Evolutionary conservation across 2,329 filamentous ascomycete genomes (phyloP).

Genomic region (Trichoderma arundinaceum): DNA sequence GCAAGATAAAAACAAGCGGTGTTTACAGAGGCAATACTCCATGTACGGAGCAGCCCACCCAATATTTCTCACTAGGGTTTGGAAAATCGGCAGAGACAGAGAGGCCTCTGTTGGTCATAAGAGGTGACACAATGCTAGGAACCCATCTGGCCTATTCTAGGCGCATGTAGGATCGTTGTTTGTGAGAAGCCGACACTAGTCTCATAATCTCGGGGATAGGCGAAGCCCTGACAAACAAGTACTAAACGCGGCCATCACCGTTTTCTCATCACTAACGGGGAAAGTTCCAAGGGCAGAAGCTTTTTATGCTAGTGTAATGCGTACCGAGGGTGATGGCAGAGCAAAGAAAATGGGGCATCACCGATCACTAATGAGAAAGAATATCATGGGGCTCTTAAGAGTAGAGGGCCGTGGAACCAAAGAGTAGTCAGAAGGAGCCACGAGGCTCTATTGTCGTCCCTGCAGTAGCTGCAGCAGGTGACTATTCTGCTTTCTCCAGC

Average conservation of each 20-base stretch:
- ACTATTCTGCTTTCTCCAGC: background rate
- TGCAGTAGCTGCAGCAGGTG: background rate
- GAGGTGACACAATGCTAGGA: background rate
- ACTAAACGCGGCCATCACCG: background rate
- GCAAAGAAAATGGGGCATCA: background rate
- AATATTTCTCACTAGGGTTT: background rate
- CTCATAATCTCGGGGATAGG: conserved; percentile 1
- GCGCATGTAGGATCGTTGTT: conserved; percentile 15
- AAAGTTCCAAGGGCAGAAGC: background rate
- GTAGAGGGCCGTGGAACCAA: conserved; percentile 12
- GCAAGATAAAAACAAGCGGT: too few species aligned
- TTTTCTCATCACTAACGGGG: background rate
- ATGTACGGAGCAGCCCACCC: too few species aligned
- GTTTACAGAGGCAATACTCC: too few species aligned
- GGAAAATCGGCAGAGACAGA: background rate
- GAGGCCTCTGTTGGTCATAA: background rate
- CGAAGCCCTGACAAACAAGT: conserved; percentile 13
- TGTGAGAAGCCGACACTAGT: conserved; percentile 17
- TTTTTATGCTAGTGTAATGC: too few species aligned
- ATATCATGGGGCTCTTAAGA: background rate
- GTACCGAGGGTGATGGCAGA: background rate
- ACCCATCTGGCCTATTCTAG: background rate
- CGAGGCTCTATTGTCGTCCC: background rate
- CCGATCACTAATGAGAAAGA: background rate
- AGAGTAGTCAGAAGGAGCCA: background rate